A percentile compares a stretch with the other conserved stretches of the same genome.
phyloP scores from a whole-genome alignment of 2,329 filamentous ascomycete species.

The Dendrostoma leiphaemia region DNA sequence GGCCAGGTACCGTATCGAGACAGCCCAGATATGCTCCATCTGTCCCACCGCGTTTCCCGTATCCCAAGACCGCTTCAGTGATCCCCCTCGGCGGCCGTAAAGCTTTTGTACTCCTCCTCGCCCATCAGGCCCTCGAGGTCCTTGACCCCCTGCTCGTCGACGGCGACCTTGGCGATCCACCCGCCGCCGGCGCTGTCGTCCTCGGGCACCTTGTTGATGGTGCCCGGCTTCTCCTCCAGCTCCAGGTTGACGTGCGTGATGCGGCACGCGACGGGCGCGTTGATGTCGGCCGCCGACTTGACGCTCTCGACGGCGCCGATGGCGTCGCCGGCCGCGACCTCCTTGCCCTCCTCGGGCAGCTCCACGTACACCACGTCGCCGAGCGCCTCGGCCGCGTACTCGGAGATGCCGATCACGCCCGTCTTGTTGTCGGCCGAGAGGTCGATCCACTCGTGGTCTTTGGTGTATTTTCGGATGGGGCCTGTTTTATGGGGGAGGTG shows the following conservation, averaged over 20 bases:
- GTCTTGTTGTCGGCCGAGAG: conserved; percentile 78
- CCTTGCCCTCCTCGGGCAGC: conserved; percentile 70
- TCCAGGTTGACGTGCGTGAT: conserved; percentile 70
- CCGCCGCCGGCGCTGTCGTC: conserved; percentile 70
- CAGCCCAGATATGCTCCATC: not conserved
- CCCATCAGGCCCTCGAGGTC: conserved; percentile 79
- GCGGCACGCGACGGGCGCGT: conserved; percentile 78
- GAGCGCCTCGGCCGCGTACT: conserved; percentile 87
- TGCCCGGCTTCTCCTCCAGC: conserved; percentile 81
- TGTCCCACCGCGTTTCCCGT: not conserved
- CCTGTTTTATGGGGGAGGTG: conserved; percentile 36
- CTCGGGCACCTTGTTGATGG: conserved; percentile 89
- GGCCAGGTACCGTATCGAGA: not conserved
- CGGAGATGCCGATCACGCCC: conserved; percentile 80
- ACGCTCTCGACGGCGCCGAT: conserved; percentile 97
- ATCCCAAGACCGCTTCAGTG: conserved; percentile 27
- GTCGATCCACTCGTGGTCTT: conserved; percentile 98
- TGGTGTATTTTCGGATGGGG: conserved; percentile 81
- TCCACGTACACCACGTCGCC: conserved; percentile 98
- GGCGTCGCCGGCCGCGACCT: conserved; percentile 73
- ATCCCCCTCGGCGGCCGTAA: conserved; percentile 51
- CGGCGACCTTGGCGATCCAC: conserved; percentile 88
- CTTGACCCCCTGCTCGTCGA: conserved; percentile 62
- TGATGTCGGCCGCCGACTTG: conserved; percentile 97
- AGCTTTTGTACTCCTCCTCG: conserved; percentile 72